Base-by-base conservation (phyloP, 2,329 filamentous ascomycete species). In the Trematosphaeria pertusa region DNA sequence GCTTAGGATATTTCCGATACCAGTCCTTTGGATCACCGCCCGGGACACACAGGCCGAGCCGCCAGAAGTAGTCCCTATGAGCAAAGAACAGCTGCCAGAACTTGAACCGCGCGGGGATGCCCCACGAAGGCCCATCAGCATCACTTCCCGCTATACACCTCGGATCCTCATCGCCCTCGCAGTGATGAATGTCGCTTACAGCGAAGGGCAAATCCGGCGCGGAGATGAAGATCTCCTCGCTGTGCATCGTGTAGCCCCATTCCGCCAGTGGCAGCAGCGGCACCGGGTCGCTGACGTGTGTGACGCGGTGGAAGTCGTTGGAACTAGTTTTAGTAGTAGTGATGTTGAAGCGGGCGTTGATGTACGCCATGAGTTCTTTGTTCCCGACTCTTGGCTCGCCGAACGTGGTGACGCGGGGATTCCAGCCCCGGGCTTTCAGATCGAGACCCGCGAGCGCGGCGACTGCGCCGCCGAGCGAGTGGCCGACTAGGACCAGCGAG, bases 11-110 rank as follows among this genome's bases (percentile, higher is more conserved):
- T 35, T 79, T 76, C 51, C 81, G 75, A 14, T 68, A 82, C 87
- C 87, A 89, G 58, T 89, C 82, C 35, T 78, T 76, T 2, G 86
- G 86, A 66, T 88, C 87, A 10, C 89, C 88, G 10, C 88, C 88
- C 0, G 93, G 92, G 2, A 97, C 78, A 73, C 94, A 99, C 22
- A 97, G 75, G 0, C 94, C 94, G 42, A 99, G 72, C 46, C 94
- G 81, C 89, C 91, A 96, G 73, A 99, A 97, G 72, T 99, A 99
- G 74, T 99, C 94, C 30, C 94, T 79, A 74, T 99, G 94, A 1
- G 92, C 89, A 71, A 95, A 96, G 65, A 97, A 87, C 6, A 97
- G 76, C 73, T 96, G 85, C 91, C 93, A 96, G n/a, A 95, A 81
- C 70, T 87, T 89, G 61, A 81, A 92, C 70, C 71, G 82, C 71